phyloP scores from a whole-genome alignment of 106 monocot species.

The Gastrodia elata region DNA sequence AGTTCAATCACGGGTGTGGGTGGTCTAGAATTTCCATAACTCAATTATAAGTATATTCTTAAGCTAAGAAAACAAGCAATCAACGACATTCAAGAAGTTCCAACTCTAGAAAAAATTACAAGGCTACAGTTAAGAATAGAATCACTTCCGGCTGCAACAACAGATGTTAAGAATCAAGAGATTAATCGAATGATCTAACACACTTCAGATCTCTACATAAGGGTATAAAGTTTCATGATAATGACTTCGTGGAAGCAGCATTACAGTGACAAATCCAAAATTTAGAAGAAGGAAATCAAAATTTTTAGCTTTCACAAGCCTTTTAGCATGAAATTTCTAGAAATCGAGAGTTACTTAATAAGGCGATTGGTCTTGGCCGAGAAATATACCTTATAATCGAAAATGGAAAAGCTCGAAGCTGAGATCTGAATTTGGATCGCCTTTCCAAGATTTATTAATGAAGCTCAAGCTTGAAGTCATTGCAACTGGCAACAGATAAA shows the following conservation, averaged over 20 bases:
- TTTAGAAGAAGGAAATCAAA: background rate
- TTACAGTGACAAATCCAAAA: background rate
- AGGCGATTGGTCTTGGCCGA: background rate
- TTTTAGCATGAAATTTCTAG: background rate
- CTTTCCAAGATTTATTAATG: background rate
- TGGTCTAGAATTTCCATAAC: background rate
- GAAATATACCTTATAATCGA: background rate
- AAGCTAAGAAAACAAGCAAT: background rate
- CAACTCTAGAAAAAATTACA: background rate
- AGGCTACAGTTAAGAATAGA: background rate
- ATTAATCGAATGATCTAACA: background rate
- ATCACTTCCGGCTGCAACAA: background rate
- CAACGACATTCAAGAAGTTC: background rate
- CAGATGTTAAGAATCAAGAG: background rate
- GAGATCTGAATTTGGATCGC: background rate
- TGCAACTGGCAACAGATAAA: too few relatives aligned
- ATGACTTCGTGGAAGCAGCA: background rate
- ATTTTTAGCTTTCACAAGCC: background rate
- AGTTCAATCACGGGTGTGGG: background rate
- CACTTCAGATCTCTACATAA: background rate
- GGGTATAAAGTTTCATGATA: background rate
- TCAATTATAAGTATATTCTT: background rate
- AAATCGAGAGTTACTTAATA: background rate
- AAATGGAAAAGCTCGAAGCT: background rate
- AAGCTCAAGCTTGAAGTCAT: too few relatives aligned